A percentile compares a stretch with the other conserved stretches of the same genome.
phyloP scores from a whole-genome alignment of 164 flowering plant species.

The Liriodendron chinense region DNA sequence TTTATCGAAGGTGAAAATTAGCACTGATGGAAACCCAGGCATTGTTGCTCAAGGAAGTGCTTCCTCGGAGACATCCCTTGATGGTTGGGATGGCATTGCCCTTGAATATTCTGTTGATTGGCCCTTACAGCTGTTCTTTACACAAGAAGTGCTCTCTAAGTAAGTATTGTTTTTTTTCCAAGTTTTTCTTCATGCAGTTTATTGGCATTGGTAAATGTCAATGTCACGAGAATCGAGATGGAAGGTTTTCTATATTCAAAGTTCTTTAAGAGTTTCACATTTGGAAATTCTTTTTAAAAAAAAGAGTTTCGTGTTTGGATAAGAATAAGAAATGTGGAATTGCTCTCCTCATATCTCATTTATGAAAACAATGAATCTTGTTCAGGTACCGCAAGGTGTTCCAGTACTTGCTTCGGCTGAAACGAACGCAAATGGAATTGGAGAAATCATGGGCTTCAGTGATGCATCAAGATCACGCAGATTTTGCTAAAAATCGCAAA shows the following conservation, averaged over 20 bases:
- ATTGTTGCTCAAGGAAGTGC: slow-evolving; percentile 29
- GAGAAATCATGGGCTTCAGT: slow-evolving; percentile 98
- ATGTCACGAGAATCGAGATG: background rate
- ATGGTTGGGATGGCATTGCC: slow-evolving; percentile 98
- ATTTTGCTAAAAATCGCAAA: slow-evolving; percentile 65
- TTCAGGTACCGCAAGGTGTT: slow-evolving; percentile 78
- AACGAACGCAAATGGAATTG: slow-evolving; percentile 95
- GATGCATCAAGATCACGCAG: slow-evolving; percentile 93
- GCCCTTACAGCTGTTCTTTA: slow-evolving; percentile 93
- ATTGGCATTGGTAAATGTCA: background rate
- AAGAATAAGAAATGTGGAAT: background rate
- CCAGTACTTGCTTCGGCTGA: slow-evolving; percentile 85
- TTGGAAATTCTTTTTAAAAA: background rate
- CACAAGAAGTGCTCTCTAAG: slow-evolving; percentile 93
- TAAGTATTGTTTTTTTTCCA: slow-evolving; percentile 32
- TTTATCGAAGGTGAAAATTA: slow-evolving; percentile 47
- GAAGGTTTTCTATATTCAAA: background rate
- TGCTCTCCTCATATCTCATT: background rate
- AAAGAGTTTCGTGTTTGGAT: background rate
- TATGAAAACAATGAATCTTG: slow-evolving; percentile 10
- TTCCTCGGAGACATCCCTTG: slow-evolving; percentile 56
- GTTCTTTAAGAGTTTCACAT: background rate
- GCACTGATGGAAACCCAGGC: slow-evolving; percentile 45
- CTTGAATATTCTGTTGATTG: slow-evolving; percentile 97
- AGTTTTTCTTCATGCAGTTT: background rate